Base-by-base conservation (phyloP, 345 rosid species). In the Eutrema yunnanense region DNA sequence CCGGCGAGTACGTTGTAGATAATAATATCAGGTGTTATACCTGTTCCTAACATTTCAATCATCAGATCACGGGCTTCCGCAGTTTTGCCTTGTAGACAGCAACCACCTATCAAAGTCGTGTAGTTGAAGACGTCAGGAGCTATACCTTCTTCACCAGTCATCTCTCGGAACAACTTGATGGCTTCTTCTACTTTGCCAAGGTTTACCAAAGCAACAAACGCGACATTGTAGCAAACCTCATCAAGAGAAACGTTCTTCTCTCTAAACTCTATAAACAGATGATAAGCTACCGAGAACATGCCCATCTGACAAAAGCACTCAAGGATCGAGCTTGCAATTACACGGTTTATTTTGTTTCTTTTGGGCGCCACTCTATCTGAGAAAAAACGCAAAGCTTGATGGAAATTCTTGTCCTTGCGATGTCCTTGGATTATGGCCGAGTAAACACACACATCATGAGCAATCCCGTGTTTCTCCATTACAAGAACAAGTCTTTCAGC, bases 51-150 rank as follows among this genome's bases (percentile, higher is more conserved):
- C 96, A 92, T 88, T 69, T 87, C 82, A 41, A 52, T 29, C 16
- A 87, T 76, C 66, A 90, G 61, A 36, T 78, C 80, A 67, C 58
- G 42, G 33, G 92, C 92, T 32, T 77, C 78, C 11, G 6, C 1
- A 56, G 59, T 14, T 69, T 82, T 74, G n/a, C 81, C 88, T 69
- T 77, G 75, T 48, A 63, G 81, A 70, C 85, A 90, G 67, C 75
- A 87, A 58, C 89, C 95, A 65, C 14, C 51, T 36, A 92, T 82
- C 71, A 92, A 66, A 55, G 92, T 88, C 13, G 88, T 90, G 73
- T 88, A 88, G 85, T 87, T 84, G 65, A 84, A 47, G 44, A 81
- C 60, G 60, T 92, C 93, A 8, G 81, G 82, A 67, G 52, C 69
- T 57, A 92, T 77, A 36, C 72, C 16, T 16, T 16, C 47, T 72